These are phyloP conservation scores for Lentinula lateritia DNA, from an alignment of 768 basidiomycete species.

Conservation along the genomic window DNA sequence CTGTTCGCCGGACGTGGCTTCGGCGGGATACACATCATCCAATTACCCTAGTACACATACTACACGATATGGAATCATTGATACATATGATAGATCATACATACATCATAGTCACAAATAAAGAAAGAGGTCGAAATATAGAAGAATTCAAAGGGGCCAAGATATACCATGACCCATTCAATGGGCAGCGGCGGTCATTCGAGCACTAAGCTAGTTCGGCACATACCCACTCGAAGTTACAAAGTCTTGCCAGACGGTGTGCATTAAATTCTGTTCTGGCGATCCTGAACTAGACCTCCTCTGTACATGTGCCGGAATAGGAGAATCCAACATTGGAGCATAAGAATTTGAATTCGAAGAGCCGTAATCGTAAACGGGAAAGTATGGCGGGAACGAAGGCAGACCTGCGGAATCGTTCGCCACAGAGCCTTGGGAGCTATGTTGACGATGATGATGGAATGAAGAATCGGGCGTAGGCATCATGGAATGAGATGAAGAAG, in stretches of 20 bases:
- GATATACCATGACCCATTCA: not conserved
- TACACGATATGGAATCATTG: not conserved
- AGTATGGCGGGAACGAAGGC: constrained; percentile 54
- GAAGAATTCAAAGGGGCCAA: not conserved
- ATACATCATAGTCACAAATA: not conserved
- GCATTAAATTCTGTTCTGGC: constrained; percentile 54
- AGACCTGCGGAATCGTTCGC: not conserved
- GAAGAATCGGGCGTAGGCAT: constrained; percentile 13
- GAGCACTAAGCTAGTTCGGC: not conserved
- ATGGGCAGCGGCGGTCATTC: not conserved
- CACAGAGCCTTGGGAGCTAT: constrained; percentile 9
- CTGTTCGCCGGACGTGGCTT: no score
- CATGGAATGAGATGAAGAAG: constrained; percentile 9
- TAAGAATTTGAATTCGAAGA: constrained; percentile 24
- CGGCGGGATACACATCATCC: not conserved
- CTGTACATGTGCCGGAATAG: constrained; percentile 29
- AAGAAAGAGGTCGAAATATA: not conserved
- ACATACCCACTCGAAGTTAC: constrained; percentile 32
- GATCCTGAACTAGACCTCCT: constrained; percentile 41
- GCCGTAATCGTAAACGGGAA: constrained; percentile 72
- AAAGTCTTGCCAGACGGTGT: constrained; percentile 61
- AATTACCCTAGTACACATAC: not conserved
- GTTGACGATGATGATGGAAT: constrained; percentile 11
- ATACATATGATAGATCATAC: not conserved
- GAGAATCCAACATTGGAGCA: constrained; percentile 33